A percentile compares a stretch with the other conserved stretches of the same genome.
These are phyloP conservation scores for Leptomonas pyrrhocoris DNA, from an alignment of 208 protist species.

Conservation along the genomic window DNA sequence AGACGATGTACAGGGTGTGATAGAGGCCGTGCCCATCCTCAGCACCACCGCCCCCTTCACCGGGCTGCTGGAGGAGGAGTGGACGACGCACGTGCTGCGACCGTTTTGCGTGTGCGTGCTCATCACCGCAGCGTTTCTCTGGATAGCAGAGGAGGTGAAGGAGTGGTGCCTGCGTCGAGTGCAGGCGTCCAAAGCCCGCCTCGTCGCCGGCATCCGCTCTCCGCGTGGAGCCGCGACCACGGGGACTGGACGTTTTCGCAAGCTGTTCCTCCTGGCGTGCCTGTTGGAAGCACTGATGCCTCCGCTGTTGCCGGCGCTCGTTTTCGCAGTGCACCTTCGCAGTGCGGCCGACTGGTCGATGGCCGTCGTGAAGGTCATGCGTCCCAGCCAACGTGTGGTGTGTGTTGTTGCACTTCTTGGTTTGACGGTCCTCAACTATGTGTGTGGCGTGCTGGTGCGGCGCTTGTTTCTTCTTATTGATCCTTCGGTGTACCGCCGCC, in stretches of 20 bases:
- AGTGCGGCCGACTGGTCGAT: slow-evolving; percentile 2
- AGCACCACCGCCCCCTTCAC: slow-evolving; percentile 32
- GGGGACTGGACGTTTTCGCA: not conserved
- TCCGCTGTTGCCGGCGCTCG: slow-evolving; percentile 12
- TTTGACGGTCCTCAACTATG: not conserved
- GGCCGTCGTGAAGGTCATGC: slow-evolving; percentile 20
- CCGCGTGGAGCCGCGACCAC: not conserved
- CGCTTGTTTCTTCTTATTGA: slow-evolving; percentile 20
- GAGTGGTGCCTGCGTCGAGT: slow-evolving; percentile 21
- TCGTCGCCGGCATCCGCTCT: not conserved
- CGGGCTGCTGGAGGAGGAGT: slow-evolving; percentile 27
- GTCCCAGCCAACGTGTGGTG: slow-evolving; percentile 23
- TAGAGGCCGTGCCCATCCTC: slow-evolving; percentile 25
- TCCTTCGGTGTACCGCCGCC: slow-evolving; percentile 23
- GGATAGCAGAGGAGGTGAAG: slow-evolving; percentile 23
- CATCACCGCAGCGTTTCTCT: slow-evolving; percentile 9
- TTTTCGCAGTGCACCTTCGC: slow-evolving; percentile 5
- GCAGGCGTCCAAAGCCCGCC: not conserved
- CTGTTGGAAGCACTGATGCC: slow-evolving; percentile 17
- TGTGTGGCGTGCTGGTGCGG: not conserved
- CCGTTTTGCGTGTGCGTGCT: slow-evolving; percentile 11
- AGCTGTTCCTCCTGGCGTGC: slow-evolving; percentile 12
- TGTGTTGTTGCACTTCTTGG: not conserved
- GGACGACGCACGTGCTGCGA: slow-evolving; percentile 12
- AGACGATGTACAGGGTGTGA: slow-evolving; percentile 9